Conservation (phyloP, 2,329 filamentous ascomycete species). For the Chalara sp. region DNA sequence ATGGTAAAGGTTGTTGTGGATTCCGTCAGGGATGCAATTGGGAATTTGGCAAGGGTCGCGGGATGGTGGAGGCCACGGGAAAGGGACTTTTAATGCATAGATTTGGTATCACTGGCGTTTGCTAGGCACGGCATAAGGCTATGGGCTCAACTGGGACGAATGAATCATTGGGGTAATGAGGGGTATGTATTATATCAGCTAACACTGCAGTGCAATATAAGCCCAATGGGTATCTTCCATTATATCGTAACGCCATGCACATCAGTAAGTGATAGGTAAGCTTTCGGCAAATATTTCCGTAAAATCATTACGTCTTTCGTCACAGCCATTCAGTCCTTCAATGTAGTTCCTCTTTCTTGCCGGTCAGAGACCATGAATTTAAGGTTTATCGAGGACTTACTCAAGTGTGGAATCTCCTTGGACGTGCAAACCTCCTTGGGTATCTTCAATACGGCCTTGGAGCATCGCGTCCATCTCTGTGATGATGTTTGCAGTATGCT, state of each 20-base stretch:
- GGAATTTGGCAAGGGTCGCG: constrained; percentile 23
- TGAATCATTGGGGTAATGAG: no score
- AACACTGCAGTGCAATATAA: constrained; percentile 1
- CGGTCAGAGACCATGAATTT: no score
- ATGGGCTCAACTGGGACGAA: no score
- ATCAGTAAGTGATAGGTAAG: constrained; percentile 10
- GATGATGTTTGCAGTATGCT: constrained; percentile 16
- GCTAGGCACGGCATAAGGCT: background rate
- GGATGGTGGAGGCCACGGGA: constrained; percentile 23
- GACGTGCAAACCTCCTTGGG: no score
- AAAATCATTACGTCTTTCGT: no score
- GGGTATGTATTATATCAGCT: constrained; percentile 3
- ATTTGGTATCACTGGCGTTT: background rate
- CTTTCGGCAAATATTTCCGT: background rate
- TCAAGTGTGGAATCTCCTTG: no score
- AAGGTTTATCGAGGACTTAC: no score
- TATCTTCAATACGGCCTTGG: constrained; percentile 17
- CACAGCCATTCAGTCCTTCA: no score
- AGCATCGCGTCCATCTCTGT: constrained; percentile 20
- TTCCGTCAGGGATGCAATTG: constrained; percentile 45
- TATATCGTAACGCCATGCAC: constrained; percentile 4
- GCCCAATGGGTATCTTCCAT: constrained; percentile 1
- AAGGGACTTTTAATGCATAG: constrained; percentile 20
- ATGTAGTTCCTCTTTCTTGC: no score
- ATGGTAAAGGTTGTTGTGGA: constrained; percentile 63